Percentiles rank a stretch among this genome's conserved stretches.
Conservation (phyloP, 352 stramenopile species). For the Phytophthora kernoviae region DNA sequence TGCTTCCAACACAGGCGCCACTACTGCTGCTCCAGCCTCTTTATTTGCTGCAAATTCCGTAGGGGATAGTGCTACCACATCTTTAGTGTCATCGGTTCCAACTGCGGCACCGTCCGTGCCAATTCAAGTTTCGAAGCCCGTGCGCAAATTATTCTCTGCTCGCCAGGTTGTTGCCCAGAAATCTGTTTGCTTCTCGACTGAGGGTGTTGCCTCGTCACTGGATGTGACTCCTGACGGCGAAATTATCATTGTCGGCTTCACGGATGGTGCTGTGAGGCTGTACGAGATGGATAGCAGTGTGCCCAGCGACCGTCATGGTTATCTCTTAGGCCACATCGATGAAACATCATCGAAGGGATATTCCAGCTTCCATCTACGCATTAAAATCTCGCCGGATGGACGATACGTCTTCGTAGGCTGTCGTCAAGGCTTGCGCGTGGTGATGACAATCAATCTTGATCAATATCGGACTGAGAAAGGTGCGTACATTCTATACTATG, state of each 20-base stretch:
- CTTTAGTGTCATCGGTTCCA: not conserved
- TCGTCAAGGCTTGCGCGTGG: constrained; percentile 59
- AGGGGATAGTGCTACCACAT: not conserved
- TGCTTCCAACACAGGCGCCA: not conserved
- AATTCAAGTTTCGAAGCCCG: constrained; percentile 39
- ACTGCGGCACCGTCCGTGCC: not conserved
- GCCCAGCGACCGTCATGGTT: constrained; percentile 78
- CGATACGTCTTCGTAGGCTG: constrained; percentile 86
- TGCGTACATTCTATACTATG: constrained; percentile 33
- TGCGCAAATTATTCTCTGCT: constrained; percentile 56
- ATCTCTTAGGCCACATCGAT: constrained; percentile 82
- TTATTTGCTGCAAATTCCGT: not conserved
- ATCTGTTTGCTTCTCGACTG: constrained; percentile 83
- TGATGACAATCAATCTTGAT: constrained; percentile 86
- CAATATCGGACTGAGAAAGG: constrained; percentile 84
- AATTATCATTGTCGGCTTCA: constrained; percentile 84
- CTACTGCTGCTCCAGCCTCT: not conserved
- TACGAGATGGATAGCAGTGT: constrained; percentile 89
- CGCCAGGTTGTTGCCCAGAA: constrained; percentile 52
- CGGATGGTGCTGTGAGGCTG: constrained; percentile 74
- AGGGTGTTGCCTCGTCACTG: constrained; percentile 72
- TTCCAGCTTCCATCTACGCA: constrained; percentile 53
- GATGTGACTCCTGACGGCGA: constrained; percentile 81
- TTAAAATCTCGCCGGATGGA: constrained; percentile 82
- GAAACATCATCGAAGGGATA: constrained; percentile 68